Evolutionary conservation across 345 rosid genomes (phyloP).

Genomic region (Eucalyptus cloeziana): DNA sequence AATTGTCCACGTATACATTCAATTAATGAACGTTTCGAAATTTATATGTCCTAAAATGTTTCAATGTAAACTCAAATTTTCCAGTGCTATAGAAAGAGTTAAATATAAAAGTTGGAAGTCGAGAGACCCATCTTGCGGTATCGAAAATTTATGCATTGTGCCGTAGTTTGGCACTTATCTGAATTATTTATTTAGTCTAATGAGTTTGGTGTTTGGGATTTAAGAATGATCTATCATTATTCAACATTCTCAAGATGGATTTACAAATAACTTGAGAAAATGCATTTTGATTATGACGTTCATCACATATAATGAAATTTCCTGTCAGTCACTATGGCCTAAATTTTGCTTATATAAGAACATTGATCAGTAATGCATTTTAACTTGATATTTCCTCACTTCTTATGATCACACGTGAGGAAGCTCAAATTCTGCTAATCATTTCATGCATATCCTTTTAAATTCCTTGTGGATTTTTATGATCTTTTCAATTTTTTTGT

Average conservation of each 20-base stretch:
- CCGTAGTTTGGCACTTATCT: neutral
- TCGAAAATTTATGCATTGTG: neutral
- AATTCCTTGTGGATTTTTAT: neutral
- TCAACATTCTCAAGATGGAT: neutral
- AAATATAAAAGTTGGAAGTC: neutral
- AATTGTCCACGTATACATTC: neutral
- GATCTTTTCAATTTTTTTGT: neutral
- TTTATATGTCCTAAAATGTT: neutral
- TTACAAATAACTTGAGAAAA: neutral
- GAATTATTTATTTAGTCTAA: neutral
- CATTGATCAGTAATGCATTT: neutral
- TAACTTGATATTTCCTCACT: neutral
- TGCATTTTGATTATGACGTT: neutral
- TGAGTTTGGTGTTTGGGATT: neutral
- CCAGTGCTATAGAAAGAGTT: neutral
- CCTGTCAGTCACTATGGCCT: neutral
- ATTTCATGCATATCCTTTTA: neutral
- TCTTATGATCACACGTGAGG: neutral
- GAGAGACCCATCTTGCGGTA: neutral
- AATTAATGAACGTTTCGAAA: neutral
- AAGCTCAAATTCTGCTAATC: neutral
- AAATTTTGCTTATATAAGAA: neutral
- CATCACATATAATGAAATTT: neutral
- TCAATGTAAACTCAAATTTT: neutral
- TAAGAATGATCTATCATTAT: neutral